Percentiles rank a stretch among this genome's conserved stretches.
phyloP scores from a whole-genome alignment of 148 eudicot species.

The Diospyros lotus region DNA sequence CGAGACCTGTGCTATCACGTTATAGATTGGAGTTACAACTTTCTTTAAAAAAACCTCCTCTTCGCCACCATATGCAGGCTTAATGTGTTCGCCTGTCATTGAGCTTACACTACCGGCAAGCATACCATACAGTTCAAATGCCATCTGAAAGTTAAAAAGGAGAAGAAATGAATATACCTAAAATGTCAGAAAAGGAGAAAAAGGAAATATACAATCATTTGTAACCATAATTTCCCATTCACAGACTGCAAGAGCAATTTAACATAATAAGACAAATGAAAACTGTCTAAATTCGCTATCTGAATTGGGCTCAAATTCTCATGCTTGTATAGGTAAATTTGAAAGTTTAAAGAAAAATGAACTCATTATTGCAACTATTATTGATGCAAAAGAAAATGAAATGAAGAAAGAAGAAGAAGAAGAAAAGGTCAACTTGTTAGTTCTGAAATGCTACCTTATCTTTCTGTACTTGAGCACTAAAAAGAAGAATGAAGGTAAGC shows the following conservation, averaged over 20 bases:
- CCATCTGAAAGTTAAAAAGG: slow-evolving; percentile 55
- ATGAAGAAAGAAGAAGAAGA: no score
- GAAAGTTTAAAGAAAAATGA: no score
- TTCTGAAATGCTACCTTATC: no score
- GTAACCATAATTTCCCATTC: background rate
- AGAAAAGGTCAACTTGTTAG: no score
- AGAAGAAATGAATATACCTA: background rate
- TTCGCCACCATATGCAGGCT: slow-evolving; percentile 96
- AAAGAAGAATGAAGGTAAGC: no score
- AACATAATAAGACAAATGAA: background rate
- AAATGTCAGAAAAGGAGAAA: background rate
- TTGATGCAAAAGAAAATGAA: no score
- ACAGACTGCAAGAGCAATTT: no score
- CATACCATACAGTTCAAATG: slow-evolving; percentile 94
- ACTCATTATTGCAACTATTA: no score
- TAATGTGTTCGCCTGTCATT: slow-evolving; percentile 84
- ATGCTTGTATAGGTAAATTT: background rate
- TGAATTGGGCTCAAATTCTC: background rate
- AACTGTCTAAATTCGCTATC: no score
- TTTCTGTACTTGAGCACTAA: no score
- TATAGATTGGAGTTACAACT: slow-evolving; percentile 86
- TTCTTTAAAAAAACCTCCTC: slow-evolving; percentile 82
- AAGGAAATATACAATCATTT: background rate
- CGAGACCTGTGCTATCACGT: slow-evolving; percentile 61
- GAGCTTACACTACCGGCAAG: slow-evolving; percentile 96